A percentile compares a stretch with the other conserved stretches of the same genome.
Evolutionary conservation across 345 rosid species (phyloP).

Genomic region (Bretschneidera sinensis): DNA sequence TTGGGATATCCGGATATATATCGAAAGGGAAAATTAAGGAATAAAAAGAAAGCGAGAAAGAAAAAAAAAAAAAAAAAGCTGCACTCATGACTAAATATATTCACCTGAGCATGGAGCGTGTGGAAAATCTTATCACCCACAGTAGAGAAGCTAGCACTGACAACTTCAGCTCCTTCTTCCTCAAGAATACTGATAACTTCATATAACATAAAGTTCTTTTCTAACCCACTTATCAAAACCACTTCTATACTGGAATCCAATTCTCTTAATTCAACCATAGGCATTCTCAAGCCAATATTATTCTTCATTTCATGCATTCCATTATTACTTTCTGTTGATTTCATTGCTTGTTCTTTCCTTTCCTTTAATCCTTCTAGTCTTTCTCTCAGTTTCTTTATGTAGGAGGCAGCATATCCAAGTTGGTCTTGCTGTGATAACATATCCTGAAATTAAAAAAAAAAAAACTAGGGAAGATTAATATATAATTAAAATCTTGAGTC

Average conservation of each 20-base stretch:
- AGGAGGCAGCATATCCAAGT: constrained; percentile 39
- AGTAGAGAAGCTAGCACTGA: constrained; percentile 17
- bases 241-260: constrained; percentile 20
- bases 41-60: not conserved
- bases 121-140: constrained; percentile 12
- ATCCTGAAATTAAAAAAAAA: constrained; percentile 19
- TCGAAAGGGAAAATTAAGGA: not conserved
- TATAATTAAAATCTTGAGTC: too few relatives aligned
- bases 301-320: not conserved
- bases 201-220: constrained; percentile 33
- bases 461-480: not conserved
- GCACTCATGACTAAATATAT: too few relatives aligned
- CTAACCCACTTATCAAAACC: constrained; percentile 19
- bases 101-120: constrained; percentile 54
- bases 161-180: constrained; percentile 28
- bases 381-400: constrained; percentile 37
- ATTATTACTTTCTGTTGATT: not conserved
- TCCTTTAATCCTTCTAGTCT: constrained; percentile 32
- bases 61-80: too few relatives aligned
- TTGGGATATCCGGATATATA: too few relatives aligned
- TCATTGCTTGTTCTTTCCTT: constrained; percentile 31
- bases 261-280: constrained; percentile 11
- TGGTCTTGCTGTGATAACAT: constrained; percentile 35
- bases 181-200: constrained; percentile 25
- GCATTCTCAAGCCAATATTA: constrained; percentile 15